These are phyloP conservation scores for Monilinia polystroma DNA, from an alignment of 2,329 filamentous ascomycete species.

Conservation along the genomic window DNA sequence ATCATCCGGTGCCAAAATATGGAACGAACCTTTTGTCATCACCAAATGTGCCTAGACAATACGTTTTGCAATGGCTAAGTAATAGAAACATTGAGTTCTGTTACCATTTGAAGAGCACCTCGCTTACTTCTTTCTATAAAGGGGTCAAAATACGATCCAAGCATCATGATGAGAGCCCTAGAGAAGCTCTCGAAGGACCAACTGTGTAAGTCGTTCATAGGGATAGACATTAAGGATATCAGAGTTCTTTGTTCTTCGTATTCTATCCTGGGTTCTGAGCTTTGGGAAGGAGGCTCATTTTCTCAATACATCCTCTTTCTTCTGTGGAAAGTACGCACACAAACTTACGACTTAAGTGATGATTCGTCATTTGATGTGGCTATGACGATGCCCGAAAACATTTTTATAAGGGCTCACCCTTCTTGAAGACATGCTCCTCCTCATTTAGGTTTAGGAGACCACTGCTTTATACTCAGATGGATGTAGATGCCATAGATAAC, in stretches of 20 bases:
- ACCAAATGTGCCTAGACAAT: background rate
- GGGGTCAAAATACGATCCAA: slow-evolving; percentile 7
- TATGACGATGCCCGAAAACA: no score
- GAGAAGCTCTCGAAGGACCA: slow-evolving; percentile 9
- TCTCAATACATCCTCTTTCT: background rate
- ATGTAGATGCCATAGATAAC: slow-evolving; percentile 17
- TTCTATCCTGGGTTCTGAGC: background rate
- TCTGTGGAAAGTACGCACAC: background rate
- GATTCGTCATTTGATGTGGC: background rate
- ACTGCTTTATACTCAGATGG: background rate
- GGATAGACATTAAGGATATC: slow-evolving; percentile 3
- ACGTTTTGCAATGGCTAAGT: background rate
- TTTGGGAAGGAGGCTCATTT: background rate
- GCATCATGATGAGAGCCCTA: slow-evolving; percentile 1
- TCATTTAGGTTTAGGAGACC: background rate
- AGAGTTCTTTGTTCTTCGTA: background rate
- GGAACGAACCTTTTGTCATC: background rate
- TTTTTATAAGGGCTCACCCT: background rate
- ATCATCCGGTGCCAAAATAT: background rate
- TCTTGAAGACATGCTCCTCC: slow-evolving; percentile 13
- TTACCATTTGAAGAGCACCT: background rate
- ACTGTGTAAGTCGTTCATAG: slow-evolving; percentile 1
- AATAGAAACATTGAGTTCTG: background rate
- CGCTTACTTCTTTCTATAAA: background rate
- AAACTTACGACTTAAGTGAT: slow-evolving; percentile 13